A percentile compares a stretch with the other conserved stretches of the same genome.
phyloP scores from a whole-genome alignment of 148 eudicot species.

The Arctostaphylos glauca region DNA sequence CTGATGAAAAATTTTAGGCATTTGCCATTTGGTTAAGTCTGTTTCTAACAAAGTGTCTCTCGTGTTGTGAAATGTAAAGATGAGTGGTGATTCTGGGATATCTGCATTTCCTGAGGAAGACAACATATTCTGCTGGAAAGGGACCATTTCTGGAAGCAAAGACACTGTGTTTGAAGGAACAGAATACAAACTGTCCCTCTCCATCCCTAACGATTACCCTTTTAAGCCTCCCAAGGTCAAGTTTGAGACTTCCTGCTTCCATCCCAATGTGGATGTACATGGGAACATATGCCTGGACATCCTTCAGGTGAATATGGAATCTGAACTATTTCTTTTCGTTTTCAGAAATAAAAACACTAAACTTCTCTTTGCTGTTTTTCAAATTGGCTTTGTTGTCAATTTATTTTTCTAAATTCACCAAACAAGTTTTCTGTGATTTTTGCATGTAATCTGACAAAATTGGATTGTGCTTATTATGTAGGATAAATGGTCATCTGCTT shows the following conservation, averaged over 20 bases:
- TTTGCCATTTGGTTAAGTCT: background rate
- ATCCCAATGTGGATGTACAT: conserved; percentile 79
- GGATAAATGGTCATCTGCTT: conserved; percentile 99
- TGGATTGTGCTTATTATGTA: conserved; percentile 19
- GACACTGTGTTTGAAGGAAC: conserved; percentile 98
- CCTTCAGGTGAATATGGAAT: conserved; percentile 58
- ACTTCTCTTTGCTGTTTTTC: too few relatives aligned
- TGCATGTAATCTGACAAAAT: background rate
- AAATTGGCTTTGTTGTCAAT: too few relatives aligned
- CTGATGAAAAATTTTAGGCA: background rate
- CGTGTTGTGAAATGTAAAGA: conserved; percentile 37
- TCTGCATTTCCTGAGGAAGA: conserved; percentile 99
- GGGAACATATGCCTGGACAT: conserved; percentile 95
- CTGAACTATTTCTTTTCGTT: background rate
- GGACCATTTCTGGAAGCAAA: conserved; percentile 88
- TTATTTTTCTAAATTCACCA: too few relatives aligned
- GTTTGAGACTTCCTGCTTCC: conserved; percentile 88
- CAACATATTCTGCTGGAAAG: conserved; percentile 93
- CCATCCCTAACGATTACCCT: conserved; percentile 82
- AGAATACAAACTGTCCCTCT: conserved; percentile 75
- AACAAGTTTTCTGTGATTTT: too few relatives aligned
- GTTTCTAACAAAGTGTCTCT: background rate
- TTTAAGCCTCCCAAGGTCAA: conserved; percentile 94
- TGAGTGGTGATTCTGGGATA: conserved; percentile 89
- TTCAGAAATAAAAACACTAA: background rate